Evolutionary conservation across 176 grass and related monocot genomes (phyloP).

Genomic region (Oryza glaberrima): DNA sequence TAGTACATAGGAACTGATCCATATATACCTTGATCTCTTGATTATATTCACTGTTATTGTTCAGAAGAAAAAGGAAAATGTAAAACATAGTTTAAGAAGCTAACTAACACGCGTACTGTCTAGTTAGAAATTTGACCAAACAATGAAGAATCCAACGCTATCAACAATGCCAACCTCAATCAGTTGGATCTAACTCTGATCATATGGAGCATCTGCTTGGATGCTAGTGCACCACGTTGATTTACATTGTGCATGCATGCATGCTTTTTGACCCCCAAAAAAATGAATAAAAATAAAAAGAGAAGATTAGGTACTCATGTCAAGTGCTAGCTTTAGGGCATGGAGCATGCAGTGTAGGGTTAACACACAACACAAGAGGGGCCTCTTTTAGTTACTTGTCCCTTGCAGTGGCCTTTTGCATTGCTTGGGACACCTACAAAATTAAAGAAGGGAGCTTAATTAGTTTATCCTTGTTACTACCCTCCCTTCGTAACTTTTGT

Average conservation of each 20-base stretch:
- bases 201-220: constrained; percentile 5
- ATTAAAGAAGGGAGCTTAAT: background rate
- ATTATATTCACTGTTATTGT: too few species aligned
- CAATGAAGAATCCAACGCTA: background rate
- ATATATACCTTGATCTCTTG: too few species aligned
- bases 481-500: constrained; percentile 11
- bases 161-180: background rate
- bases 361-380: constrained; percentile 31
- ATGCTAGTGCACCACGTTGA: constrained; percentile 13
- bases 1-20: too few species aligned
- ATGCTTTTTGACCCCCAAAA: background rate
- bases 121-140: background rate
- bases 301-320: constrained; percentile 27
- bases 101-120: background rate
- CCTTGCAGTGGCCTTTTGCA: constrained; percentile 1
- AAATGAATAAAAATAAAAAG: background rate
- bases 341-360: constrained; percentile 41
- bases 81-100: too few species aligned
- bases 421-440: constrained; percentile 21
- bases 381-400: constrained; percentile 26
- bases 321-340: constrained; percentile 19
- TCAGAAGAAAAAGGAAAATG: too few species aligned
- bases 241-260: background rate
- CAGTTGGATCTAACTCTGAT: background rate
- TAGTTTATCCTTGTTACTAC: background rate